Conservation (phyloP, 345 rosid species). For the Camelina sativa region DNA sequence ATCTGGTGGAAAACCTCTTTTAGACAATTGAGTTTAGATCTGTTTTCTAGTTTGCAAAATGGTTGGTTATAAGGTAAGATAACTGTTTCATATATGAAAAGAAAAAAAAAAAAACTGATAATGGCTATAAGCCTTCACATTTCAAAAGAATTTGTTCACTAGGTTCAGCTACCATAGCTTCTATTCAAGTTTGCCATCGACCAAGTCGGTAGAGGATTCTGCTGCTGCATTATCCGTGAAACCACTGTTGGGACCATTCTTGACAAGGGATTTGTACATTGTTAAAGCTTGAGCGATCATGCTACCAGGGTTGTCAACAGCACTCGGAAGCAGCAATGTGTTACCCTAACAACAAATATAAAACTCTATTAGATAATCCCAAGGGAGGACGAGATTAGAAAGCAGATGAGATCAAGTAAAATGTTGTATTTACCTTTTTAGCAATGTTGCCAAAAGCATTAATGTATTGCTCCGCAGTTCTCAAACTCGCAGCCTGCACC, state of each 20-base stretch:
- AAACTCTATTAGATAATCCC: conserved; percentile 9
- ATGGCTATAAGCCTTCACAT: not conserved
- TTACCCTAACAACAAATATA: conserved; percentile 57
- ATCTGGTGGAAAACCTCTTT: conserved; percentile 19
- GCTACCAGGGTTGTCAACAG: conserved; percentile 67
- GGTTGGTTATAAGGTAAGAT: conserved; percentile 21
- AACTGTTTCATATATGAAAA: conserved; percentile 16
- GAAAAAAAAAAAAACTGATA: not conserved
- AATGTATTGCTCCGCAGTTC: conserved; percentile 82
- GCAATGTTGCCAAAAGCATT: conserved; percentile 88
- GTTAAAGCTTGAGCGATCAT: conserved; percentile 78
- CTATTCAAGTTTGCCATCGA: conserved; percentile 6
- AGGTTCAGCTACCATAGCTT: conserved; percentile 26
- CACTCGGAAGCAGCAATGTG: conserved; percentile 86
- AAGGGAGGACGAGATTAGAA: conserved; percentile 2
- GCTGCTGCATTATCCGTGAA: conserved; percentile 27
- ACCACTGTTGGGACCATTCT: conserved; percentile 46
- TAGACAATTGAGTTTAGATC: conserved; percentile 4
- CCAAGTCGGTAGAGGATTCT: conserved; percentile 22
- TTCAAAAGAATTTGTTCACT: conserved; percentile 23
- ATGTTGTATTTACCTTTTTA: conserved; percentile 63
- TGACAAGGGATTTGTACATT: conserved; percentile 73
- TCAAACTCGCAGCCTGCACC: conserved; percentile 82
- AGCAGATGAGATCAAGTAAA: not conserved
- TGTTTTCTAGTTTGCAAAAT: conserved; percentile 14